Evolutionary conservation across 768 basidiomycete species (phyloP).

Genomic region (Peribolospora baueri): DNA sequence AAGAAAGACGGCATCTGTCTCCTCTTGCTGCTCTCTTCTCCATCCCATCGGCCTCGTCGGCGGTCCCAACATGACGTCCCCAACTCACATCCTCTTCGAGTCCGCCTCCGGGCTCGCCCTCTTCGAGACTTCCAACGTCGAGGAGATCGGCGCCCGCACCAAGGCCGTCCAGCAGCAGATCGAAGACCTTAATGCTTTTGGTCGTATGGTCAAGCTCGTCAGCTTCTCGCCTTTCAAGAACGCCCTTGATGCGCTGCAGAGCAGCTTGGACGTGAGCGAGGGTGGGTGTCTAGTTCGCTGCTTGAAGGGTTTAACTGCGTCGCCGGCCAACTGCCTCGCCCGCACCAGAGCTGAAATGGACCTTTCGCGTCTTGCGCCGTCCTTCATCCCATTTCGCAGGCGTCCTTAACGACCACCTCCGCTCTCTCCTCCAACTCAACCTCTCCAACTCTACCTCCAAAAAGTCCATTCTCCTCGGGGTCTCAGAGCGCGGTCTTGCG

Average conservation of each 20-base stretch:
- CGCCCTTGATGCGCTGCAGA: slow-evolving; percentile 68
- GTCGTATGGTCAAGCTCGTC: slow-evolving; percentile 69
- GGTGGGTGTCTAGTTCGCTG: slow-evolving; percentile 27
- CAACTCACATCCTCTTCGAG: slow-evolving; percentile 74
- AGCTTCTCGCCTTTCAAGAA: slow-evolving; percentile 87
- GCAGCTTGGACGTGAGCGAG: slow-evolving; percentile 86
- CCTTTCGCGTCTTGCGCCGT: not conserved
- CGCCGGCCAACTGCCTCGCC: not conserved
- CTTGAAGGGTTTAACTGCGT: too few species aligned
- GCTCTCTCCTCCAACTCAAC: slow-evolving; percentile 64
- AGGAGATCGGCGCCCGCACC: slow-evolving; percentile 63
- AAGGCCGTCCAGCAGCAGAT: slow-evolving; percentile 62
- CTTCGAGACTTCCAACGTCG: slow-evolving; percentile 62
- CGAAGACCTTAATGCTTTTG: slow-evolving; percentile 62
- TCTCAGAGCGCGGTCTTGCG: slow-evolving; percentile 50
- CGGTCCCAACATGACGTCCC: slow-evolving; percentile 20
- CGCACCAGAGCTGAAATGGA: not conserved
- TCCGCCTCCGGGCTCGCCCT: slow-evolving; percentile 81
- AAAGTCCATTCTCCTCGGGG: slow-evolving; percentile 42
- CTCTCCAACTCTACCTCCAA: slow-evolving; percentile 43
- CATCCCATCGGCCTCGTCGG: too few species aligned
- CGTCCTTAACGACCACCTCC: slow-evolving; percentile 58
- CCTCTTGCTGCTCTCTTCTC: too few species aligned
- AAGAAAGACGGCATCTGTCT: too few species aligned
- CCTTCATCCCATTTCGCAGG: slow-evolving; percentile 26